Evolutionary conservation across 2,329 filamentous ascomycete species (phyloP), one percentile per base, ranked within the genome.

Genomic region (Didymella segeticola): DNA sequence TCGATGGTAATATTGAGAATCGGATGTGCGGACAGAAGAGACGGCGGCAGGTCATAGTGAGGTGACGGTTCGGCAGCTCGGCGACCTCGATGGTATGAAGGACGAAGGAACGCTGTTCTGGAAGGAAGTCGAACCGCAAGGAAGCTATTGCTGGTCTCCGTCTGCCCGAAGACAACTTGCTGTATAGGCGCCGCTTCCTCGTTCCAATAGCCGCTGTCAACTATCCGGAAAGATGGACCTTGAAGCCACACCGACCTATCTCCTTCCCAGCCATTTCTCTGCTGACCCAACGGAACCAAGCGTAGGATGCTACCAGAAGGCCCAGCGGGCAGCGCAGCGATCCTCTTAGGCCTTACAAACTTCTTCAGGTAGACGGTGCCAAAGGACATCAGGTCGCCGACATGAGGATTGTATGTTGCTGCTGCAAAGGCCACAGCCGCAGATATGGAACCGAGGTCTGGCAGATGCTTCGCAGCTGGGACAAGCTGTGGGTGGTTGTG

Each of bases 301-400:
- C 83, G 82, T 9, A 91, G 72, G 1, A 83, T 73, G 58, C 87
- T 82, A 1, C 85, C 83, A 12, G 79, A 80, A 42, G 80, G 78
- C n/a, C 88, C 88, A 2, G 80, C 56, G 10, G 71, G 67, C 2
- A 78, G 55, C 4, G 69, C 67, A 14, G 73, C 68, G 5, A 75
- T 58, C 11, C 63, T 63, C 31, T 56, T 62, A 2, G 62, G 51
- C 19, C 70, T 61, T 9, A 76, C 5, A 76, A 47, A 58, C 10
- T 56, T 57, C 26, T 80, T 63, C 75, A 80, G 57, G 77, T 83
- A 56, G 80, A 77, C 61, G 76, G 83, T 80, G 1, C 87, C 87
- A 23, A 85, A 75, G 2, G 82, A 80, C 19, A 90, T 76, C 4
- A 88, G 70, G 11, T 65, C 62, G 15, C 78, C 76, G 22, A 71